A percentile compares a stretch with the other conserved stretches of the same genome.
Evolutionary conservation across 306 rosid genomes (phyloP).

Genomic region (Rosa rugosa): DNA sequence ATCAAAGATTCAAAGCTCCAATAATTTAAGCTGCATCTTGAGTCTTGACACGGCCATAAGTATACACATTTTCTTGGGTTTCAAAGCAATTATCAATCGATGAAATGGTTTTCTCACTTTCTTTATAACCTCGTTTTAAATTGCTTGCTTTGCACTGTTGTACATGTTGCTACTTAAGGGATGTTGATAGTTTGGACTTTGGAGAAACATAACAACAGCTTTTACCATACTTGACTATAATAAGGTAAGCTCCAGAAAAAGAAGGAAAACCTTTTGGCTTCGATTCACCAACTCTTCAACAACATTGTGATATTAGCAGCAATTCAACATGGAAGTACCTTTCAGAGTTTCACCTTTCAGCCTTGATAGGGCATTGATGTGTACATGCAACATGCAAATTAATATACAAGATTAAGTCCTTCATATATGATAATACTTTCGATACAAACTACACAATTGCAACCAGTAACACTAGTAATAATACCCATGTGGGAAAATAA

Average conservation of each 20-base stretch:
- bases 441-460: slow-evolving; percentile 1
- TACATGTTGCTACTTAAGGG: too few relatives aligned
- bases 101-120: neutral
- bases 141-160: neutral
- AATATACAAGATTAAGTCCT: neutral
- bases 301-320: neutral
- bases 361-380: neutral
- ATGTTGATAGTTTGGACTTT: too few relatives aligned
- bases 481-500: slow-evolving; percentile 17
- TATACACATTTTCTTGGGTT: too few relatives aligned
- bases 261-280: neutral
- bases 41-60: too few relatives aligned
- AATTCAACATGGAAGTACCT: neutral
- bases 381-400: slow-evolving; percentile 4
- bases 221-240: neutral
- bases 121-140: neutral
- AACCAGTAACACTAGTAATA: neutral
- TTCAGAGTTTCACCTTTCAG: neutral
- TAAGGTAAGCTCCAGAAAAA: neutral
- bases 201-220: too few relatives aligned
- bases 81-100: neutral
- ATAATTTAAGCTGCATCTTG: too few relatives aligned
- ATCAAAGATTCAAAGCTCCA: too few relatives aligned
- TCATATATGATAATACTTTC: neutral
- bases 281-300: neutral